These are phyloP conservation scores for Chrysanthemum seticuspe DNA, from an alignment of 129 eudicot species.

Conservation along the genomic window DNA sequence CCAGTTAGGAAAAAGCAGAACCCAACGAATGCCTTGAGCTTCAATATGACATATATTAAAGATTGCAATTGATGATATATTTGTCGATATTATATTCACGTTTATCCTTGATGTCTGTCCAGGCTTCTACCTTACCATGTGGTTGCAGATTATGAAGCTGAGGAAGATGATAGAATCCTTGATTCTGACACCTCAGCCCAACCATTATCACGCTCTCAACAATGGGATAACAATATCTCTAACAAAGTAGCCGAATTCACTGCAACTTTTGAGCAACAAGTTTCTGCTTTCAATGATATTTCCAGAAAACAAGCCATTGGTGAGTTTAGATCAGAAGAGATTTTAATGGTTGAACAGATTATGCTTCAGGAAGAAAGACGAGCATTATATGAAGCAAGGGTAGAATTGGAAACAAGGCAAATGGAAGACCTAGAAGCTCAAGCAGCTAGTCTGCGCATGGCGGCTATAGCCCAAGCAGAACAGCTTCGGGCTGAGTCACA, in stretches of 20 bases:
- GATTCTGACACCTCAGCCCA: slow-evolving; percentile 71
- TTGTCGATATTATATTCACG: slow-evolving; percentile 1
- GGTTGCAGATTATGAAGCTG: slow-evolving; percentile 92
- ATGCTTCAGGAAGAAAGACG: slow-evolving; percentile 63
- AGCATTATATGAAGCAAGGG: slow-evolving; percentile 46
- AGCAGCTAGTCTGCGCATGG: slow-evolving; percentile 66
- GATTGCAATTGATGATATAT: background rate
- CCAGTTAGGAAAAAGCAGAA: too few relatives aligned
- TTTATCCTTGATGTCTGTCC: background rate
- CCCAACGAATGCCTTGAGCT: background rate
- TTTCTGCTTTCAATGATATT: slow-evolving; percentile 68
- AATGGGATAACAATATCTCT: slow-evolving; percentile 87
- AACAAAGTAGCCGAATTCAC: slow-evolving; percentile 82
- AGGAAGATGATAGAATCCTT: slow-evolving; percentile 80
- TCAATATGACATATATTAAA: background rate
- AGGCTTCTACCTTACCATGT: slow-evolving; percentile 94
- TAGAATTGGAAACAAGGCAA: slow-evolving; percentile 63
- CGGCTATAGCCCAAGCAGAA: slow-evolving; percentile 37
- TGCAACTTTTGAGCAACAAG: slow-evolving; percentile 85
- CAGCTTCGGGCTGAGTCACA: slow-evolving; percentile 56
- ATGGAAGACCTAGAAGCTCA: slow-evolving; percentile 65
- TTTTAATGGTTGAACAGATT: slow-evolving; percentile 67
- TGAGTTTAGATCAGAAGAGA: slow-evolving; percentile 83
- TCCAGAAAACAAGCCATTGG: slow-evolving; percentile 65
- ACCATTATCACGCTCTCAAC: slow-evolving; percentile 84